These are phyloP conservation scores for Penicillium nucicola DNA, from an alignment of 495 filamentous ascomycete genomes.

Conservation along the genomic window DNA sequence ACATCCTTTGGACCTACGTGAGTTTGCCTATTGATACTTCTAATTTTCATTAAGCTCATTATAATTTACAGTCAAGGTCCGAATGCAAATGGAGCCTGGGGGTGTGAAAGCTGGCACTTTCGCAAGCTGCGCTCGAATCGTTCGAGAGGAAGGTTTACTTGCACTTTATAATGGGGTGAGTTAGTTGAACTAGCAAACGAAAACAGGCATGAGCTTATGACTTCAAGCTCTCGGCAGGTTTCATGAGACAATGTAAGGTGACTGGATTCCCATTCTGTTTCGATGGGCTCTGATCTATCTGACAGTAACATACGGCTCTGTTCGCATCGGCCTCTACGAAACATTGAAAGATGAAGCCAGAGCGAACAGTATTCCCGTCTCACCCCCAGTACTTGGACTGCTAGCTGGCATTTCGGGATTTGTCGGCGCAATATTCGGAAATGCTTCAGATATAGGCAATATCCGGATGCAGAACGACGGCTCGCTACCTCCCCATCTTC, in stretches of 20 bases:
- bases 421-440: constrained; percentile 77
- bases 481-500: constrained; percentile 59
- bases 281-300: not conserved
- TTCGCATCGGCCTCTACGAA: constrained; percentile 52
- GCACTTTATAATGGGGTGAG: constrained; percentile 39
- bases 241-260: constrained; percentile 24
- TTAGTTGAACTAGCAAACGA: not conserved
- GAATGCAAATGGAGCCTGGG: constrained; percentile 28
- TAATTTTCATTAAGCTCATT: not conserved
- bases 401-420: constrained; percentile 76
- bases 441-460: constrained; percentile 84
- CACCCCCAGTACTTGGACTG: constrained; percentile 61
- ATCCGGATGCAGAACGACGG: constrained; percentile 93
- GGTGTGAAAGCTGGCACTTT: constrained; percentile 28
- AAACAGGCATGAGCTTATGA: not conserved
- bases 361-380: constrained; percentile 40
- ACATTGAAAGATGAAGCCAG: constrained; percentile 65
- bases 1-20: constrained; percentile 42
- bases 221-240: constrained; percentile 21
- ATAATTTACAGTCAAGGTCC: constrained; percentile 29
- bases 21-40: not conserved
- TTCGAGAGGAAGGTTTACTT: constrained; percentile 23
- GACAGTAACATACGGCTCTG: constrained; percentile 39
- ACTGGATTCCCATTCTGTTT: not conserved
- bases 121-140: constrained; percentile 28